Evolutionary conservation across 1,139 yeast genomes (phyloP), one percentile per base, ranked within the genome.

Genomic region (Pichia sp.): DNA sequence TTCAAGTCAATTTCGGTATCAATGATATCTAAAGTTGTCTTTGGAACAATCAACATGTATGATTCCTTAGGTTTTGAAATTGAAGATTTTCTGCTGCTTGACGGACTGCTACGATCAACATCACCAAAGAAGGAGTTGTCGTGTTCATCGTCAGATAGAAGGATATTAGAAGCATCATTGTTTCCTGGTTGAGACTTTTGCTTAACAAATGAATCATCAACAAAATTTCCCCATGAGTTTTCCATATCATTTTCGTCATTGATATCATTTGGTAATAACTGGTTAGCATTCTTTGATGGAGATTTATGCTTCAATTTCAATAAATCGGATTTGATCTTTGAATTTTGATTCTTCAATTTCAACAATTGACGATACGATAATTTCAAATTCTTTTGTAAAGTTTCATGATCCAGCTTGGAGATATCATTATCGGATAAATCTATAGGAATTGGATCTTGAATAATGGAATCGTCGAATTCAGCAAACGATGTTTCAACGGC

Each of bases 331-430:
- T 43, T 52, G 11, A 47, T 21, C 32, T 42, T 53, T 3, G 27
- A 19, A 35, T 46, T 52, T 46, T 48, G 50, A 14, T 74, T 65
- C 61, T 83, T 74, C 52, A 83, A 70, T 56, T 76, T 79, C 12
- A 77, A 67, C 47, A 82, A 79, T 0, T 80, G 76, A 52, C 76
- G 73, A 58, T 83, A 82, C 4, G 93, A 85, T 63, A 79, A 87
- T 24, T 73, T 73, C 56, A 88, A 70, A 14, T 87, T 82, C 0
- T 87, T 77, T 54, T 77, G 73, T 55, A 85, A 69, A 0, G 91
- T 82, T 58, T 87, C 91, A 7, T 78, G 69, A 61, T 86, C 91
- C 40, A 85, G 67, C 15, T 75, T 79, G 2, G 76, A 68, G 53
- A 77, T 73, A 41, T 75, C 70, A 1, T 78, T 71, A 10, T 20